A percentile compares a stretch with the other conserved stretches of the same genome.
These are phyloP conservation scores for Trametes pubescens DNA, from an alignment of 1,284 basidiomycete genomes.

Conservation along the genomic window DNA sequence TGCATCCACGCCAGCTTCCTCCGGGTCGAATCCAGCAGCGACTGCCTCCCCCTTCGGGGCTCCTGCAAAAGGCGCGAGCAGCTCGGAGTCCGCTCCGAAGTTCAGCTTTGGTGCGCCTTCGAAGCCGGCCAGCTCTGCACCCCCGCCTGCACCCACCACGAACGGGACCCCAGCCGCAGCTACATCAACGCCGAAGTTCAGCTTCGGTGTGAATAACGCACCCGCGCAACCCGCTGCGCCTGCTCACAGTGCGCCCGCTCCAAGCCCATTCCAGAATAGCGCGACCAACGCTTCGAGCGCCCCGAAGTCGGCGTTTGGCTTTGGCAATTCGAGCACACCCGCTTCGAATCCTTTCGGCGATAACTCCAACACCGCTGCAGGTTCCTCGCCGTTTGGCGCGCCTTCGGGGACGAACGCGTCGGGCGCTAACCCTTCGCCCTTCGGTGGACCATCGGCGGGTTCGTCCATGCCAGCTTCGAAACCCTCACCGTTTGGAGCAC, in stretches of 20 bases:
- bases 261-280: slow-evolving; percentile 19
- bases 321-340: slow-evolving; percentile 15
- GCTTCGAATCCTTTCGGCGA: slow-evolving; percentile 23
- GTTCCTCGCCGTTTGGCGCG: slow-evolving; percentile 14
- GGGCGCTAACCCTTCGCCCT: slow-evolving; percentile 12
- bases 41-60: slow-evolving; percentile 8
- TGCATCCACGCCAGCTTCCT: slow-evolving; percentile 19
- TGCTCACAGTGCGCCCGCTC: slow-evolving; percentile 8
- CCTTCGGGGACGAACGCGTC: slow-evolving; percentile 5
- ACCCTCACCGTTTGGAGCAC: slow-evolving; percentile 21
- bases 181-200: slow-evolving; percentile 36
- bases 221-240: slow-evolving; percentile 21
- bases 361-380: slow-evolving; percentile 3
- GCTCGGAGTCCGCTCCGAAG: slow-evolving; percentile 33
- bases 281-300: slow-evolving; percentile 9
- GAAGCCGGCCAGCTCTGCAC: slow-evolving; percentile 17
- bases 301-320: slow-evolving; percentile 13
- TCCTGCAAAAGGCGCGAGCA: neutral
- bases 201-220: slow-evolving; percentile 35
- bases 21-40: slow-evolving; percentile 9
- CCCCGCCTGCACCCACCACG: slow-evolving; percentile 10
- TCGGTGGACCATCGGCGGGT: slow-evolving; percentile 3
- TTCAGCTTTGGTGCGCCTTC: slow-evolving; percentile 44
- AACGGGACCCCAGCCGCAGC: slow-evolving; percentile 11
- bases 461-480: slow-evolving; percentile 7